Conservation (phyloP, 2,329 filamentous ascomycete genomes). For the Decorospora gaudefroyi region DNA sequence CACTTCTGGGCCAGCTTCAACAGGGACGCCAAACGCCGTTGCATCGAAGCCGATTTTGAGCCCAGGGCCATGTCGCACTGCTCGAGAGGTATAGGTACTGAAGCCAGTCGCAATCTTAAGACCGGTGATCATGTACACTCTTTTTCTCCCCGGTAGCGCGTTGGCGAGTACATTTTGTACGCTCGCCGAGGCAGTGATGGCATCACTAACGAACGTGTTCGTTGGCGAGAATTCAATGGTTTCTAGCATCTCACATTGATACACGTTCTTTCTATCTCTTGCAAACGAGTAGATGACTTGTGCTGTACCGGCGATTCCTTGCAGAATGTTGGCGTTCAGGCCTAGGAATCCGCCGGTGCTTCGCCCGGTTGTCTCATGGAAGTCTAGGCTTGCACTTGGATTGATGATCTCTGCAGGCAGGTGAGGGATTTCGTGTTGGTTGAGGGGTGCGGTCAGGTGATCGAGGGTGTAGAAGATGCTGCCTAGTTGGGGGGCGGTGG, state of each 20-base stretch:
- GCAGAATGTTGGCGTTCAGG: constrained; percentile 3
- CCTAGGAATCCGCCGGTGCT: neutral
- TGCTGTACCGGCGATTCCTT: constrained; percentile 1
- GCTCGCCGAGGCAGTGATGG: constrained; percentile 1
- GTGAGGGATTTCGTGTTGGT: constrained; percentile 1
- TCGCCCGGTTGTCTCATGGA: neutral
- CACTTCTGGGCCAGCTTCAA: neutral
- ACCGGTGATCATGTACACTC: constrained; percentile 7
- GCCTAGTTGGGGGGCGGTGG: constrained; percentile 5
- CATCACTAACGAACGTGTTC: constrained; percentile 1
- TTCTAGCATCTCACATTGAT: constrained; percentile 6
- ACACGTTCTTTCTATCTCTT: constrained; percentile 2
- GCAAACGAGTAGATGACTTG: constrained; percentile 3
- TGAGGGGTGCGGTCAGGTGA: constrained; percentile 7
- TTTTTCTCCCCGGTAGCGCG: neutral
- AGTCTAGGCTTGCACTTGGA: constrained; percentile 1
- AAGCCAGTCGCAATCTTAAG: constrained; percentile 6
- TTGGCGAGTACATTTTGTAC: constrained; percentile 1
- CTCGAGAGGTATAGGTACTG: neutral
- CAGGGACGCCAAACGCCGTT: constrained; percentile 1
- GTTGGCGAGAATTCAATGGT: constrained; percentile 10
- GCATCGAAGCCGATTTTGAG: constrained; percentile 1
- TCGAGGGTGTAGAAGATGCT: constrained; percentile 12
- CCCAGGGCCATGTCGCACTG: neutral
- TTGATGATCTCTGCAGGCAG: constrained; percentile 4